These are phyloP conservation scores for Pseudogymnoascus sp. DNA, from an alignment of 2,329 filamentous ascomycete genomes.

Conservation along the genomic window DNA sequence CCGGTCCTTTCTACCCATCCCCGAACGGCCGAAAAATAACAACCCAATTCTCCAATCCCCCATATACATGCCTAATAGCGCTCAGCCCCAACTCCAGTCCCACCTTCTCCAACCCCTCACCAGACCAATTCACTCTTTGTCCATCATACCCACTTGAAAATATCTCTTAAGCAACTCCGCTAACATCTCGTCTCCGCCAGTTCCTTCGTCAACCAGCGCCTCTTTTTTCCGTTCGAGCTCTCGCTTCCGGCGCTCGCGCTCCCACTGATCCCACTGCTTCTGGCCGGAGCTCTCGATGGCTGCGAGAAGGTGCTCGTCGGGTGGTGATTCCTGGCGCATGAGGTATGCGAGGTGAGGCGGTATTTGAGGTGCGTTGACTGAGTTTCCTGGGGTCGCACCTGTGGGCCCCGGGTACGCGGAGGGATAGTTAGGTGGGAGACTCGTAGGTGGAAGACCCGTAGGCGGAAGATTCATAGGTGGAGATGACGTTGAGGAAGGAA, in stretches of 20 bases:
- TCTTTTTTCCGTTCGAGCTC: conserved; percentile 5
- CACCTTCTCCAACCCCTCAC: neutral
- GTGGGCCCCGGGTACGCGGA: neutral
- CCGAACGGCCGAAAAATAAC: neutral
- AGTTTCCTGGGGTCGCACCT: neutral
- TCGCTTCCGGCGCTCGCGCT: neutral
- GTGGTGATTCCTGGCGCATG: neutral
- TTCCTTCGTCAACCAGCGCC: neutral
- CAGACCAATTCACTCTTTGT: neutral
- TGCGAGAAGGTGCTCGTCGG: neutral
- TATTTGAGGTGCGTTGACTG: neutral
- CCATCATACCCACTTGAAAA: conserved; percentile 3
- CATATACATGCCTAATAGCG: neutral
- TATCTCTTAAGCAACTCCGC: conserved; percentile 6
- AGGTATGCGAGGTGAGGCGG: neutral
- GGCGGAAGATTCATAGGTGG: neutral
- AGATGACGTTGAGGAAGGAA: neutral
- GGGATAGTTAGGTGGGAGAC: neutral
- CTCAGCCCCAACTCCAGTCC: neutral
- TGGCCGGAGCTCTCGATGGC: neutral
- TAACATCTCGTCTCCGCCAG: conserved; percentile 1
- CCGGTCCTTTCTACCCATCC: neutral
- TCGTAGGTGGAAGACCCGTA: neutral
- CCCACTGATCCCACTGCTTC: conserved; percentile 1
- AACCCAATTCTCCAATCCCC: neutral